Evolutionary conservation across 305 asterid genomes (phyloP).

Genomic region (Solanum aculeatissimum): DNA sequence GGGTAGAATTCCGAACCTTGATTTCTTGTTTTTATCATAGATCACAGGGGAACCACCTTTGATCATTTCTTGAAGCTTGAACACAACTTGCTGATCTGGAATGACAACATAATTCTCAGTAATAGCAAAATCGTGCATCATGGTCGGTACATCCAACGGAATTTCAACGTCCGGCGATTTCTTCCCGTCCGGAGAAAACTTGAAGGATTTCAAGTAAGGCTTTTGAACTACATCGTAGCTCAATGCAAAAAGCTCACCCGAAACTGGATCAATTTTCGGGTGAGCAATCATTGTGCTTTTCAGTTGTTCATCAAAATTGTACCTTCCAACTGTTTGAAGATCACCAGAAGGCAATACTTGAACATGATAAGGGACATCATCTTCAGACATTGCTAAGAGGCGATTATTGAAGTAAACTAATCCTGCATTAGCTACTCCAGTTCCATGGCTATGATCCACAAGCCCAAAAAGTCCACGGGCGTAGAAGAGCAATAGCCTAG

Average conservation of each 20-base stretch:
- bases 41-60: slow-evolving; percentile 40
- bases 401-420: slow-evolving; percentile 25
- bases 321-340: slow-evolving; percentile 28
- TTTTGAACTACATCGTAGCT: slow-evolving; percentile 32
- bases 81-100: slow-evolving; percentile 46
- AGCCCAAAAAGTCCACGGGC: slow-evolving; percentile 29
- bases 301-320: slow-evolving; percentile 24
- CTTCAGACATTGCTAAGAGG: slow-evolving; percentile 44
- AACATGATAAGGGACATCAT: slow-evolving; percentile 40
- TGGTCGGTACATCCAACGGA: slow-evolving; percentile 20
- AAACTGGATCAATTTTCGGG: slow-evolving; percentile 35
- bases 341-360: slow-evolving; percentile 17
- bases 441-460: slow-evolving; percentile 30
- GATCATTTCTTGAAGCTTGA: slow-evolving; percentile 38
- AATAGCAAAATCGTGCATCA: slow-evolving; percentile 44
- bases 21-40: slow-evolving; percentile 28
- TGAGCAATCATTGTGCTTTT: slow-evolving; percentile 34
- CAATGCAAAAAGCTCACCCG: slow-evolving; percentile 36
- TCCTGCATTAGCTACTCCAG: slow-evolving; percentile 45
- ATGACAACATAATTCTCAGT: slow-evolving; percentile 33
- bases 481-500: slow-evolving; percentile 26
- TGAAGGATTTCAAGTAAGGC: slow-evolving; percentile 33
- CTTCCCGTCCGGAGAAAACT: slow-evolving; percentile 14
- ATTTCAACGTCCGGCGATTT: slow-evolving; percentile 26
- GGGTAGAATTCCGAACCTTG: slow-evolving; percentile 32